Percentiles rank a stretch among this genome's conserved stretches.
phyloP scores from a whole-genome alignment of 805 yeast genomes.

The Saturnispora ahearnii region DNA sequence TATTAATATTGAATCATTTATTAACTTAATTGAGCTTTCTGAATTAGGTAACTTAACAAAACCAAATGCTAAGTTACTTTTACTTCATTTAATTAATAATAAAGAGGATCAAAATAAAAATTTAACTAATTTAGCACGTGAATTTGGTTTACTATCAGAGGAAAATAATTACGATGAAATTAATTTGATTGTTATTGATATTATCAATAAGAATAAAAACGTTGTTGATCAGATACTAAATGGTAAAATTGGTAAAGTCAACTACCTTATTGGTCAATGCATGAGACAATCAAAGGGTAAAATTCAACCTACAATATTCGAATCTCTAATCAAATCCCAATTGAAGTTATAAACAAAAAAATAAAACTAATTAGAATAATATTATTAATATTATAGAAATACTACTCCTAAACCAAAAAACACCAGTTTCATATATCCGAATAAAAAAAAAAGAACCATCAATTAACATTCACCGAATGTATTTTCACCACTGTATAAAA shows the following conservation, averaged over 20 bases:
- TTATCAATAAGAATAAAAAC: slow-evolving; percentile 35
- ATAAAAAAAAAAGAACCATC: neutral
- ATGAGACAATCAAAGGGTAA: slow-evolving; percentile 74
- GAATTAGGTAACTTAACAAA: slow-evolving; percentile 36
- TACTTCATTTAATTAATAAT: slow-evolving; percentile 51
- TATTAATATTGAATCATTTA: slow-evolving; percentile 37
- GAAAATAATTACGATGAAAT: slow-evolving; percentile 27
- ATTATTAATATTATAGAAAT: neutral
- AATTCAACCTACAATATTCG: slow-evolving; percentile 26
- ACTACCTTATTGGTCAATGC: slow-evolving; percentile 73
- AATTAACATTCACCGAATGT: slow-evolving; percentile 63
- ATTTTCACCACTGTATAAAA: slow-evolving; percentile 94
- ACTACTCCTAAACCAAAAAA: neutral
- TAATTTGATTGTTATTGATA: slow-evolving; percentile 27
- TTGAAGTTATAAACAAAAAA: slow-evolving; percentile 7
- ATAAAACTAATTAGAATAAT: neutral
- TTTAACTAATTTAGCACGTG: slow-evolving; percentile 40
- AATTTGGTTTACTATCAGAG: slow-evolving; percentile 40
- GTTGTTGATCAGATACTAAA: slow-evolving; percentile 50
- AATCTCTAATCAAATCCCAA: slow-evolving; percentile 17
- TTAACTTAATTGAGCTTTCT: slow-evolving; percentile 47
- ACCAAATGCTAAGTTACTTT: slow-evolving; percentile 56
- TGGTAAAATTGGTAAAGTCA: slow-evolving; percentile 54
- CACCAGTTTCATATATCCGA: neutral
- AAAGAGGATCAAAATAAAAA: slow-evolving; percentile 29